Evolutionary conservation across 129 eudicot genomes (phyloP), one percentile per base, ranked within the genome.

Genomic region (Oenanthe sinensis): DNA sequence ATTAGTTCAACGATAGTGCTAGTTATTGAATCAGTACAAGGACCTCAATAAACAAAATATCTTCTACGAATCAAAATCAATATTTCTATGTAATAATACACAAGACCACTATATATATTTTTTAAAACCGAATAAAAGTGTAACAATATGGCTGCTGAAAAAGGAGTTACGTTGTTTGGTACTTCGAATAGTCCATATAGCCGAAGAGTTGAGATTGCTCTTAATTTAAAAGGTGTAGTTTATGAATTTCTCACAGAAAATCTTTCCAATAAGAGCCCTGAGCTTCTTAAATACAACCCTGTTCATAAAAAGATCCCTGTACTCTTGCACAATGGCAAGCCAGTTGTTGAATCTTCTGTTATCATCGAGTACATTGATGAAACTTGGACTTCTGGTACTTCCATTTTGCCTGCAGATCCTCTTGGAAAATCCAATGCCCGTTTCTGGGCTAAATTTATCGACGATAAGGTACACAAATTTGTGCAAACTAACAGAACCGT

Each of bases 341-440:
- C 76, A 43, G 46, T 43, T 19, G 50, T 12, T 9, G 76, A 72
- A 46, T 72, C 76, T 72, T 14, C 47, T 20, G 20, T 72, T 28
- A 72, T 72, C 2, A 11, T 72, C 4, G 76, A 72, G 49, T 72
- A 72, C 76, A 72, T 72, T 22, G 54, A 72, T 11, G 54, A 72
- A 33, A n/a, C 76, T 11, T 72, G 76, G 76, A 72, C 16, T 33
- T 71, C 75, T 0, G 50, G 76, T 6, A 2, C 76, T 37, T 67
- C 84, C 48, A 69, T 78, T 63, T 36, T 87, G 54, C 88, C 88
- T 75, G 37, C 79, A 17, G 78, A 85, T 36, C 88, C 91, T 48
- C 77, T 82, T 72, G 88, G 73, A 11, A 80, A 78, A 80, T 83
- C 91, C 43, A 75, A 39, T 77, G 88, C 87, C 8, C 88, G 91